Evolutionary conservation across 768 basidiomycete genomes (phyloP), one percentile per base, ranked within the genome.

Genomic region (Hericium rajendrae): DNA sequence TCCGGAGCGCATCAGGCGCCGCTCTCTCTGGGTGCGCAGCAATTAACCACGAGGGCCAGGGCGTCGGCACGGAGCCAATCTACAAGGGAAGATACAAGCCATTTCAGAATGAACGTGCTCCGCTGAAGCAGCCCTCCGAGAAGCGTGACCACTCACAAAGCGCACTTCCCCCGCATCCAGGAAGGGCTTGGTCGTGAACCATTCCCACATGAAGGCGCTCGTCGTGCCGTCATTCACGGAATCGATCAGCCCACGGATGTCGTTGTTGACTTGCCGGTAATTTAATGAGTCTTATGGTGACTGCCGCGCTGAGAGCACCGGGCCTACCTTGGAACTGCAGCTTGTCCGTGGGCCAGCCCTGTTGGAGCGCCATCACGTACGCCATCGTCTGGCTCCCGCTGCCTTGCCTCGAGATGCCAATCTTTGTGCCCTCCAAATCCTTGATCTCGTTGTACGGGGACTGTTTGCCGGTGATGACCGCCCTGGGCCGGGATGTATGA

Each of bases 1-100:
- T 53, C 16, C 70, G 68, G 13, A 93, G 73, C 0, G 74, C 74
- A 1, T 68, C 64, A 0, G 78, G 59, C 4, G 80, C 69, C 28
- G 85, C 82, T 15, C 86, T 79, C n/a, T 76, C 69, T 0, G 86
- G 86, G 61, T 91, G 87, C 8, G 91, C 91, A 24, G 91, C 94
- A 65, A 98, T 90, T 57, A 91, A 73, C 95, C 95, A 99, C 0
- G 92, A 94, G 13, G 94, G 91, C 95, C 95, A 99, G 0, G 95
- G 95, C 0, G 94, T 97, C 39, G 85, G 85, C 5, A 91, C 85
- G 9, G 86, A 84, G 13, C 88, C 87, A 60, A 92, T 91, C 88
- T 91, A 56, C 40, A 22, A 24, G 40, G 8, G 49, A 6, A 10
- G 39, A 6, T 2, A n/a, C 50, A 26, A 46, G 38, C 4, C 16